Percentiles rank a stretch among this genome's conserved stretches.
These are phyloP conservation scores for Elongisporangium prolatum DNA, from an alignment of 352 stramenopile species.

Conservation along the genomic window DNA sequence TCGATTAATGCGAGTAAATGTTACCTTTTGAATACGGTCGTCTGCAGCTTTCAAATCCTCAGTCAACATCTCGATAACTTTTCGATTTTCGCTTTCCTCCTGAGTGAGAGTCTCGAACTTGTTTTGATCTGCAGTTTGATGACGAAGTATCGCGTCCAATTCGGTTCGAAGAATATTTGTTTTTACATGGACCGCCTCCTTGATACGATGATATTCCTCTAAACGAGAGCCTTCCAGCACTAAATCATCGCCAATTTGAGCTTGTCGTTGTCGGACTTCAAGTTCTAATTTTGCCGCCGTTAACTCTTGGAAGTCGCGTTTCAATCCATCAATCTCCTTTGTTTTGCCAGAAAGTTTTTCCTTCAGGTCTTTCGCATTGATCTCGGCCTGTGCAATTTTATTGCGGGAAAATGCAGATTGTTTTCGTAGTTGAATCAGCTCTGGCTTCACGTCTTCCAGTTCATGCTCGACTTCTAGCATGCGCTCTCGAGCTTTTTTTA, in stretches of 20 bases:
- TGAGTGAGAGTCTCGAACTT: constrained; percentile 68
- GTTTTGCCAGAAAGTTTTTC: constrained; percentile 82
- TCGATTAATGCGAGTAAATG: not conserved
- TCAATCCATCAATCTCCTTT: constrained; percentile 78
- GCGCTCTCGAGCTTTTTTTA: constrained; percentile 58
- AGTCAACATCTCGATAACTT: constrained; percentile 52
- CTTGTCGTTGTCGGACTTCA: constrained; percentile 36
- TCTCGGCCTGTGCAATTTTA: constrained; percentile 53
- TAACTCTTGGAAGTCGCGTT: constrained; percentile 63
- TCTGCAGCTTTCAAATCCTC: constrained; percentile 61
- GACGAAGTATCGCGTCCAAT: constrained; percentile 60
- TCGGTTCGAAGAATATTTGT: constrained; percentile 69
- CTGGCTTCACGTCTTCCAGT: constrained; percentile 76
- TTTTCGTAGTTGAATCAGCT: constrained; percentile 84
- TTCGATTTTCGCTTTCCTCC: constrained; percentile 67
- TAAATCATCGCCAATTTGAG: constrained; percentile 29
- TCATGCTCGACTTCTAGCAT: constrained; percentile 79
- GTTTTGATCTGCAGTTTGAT: constrained; percentile 64
- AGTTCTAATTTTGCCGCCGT: constrained; percentile 51
- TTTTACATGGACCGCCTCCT: constrained; percentile 62
- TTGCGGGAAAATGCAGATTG: constrained; percentile 81
- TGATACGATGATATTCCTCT: constrained; percentile 84
- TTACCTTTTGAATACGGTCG: constrained; percentile 57
- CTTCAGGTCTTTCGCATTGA: constrained; percentile 46
- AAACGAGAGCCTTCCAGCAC: constrained; percentile 59